phyloP scores from a whole-genome alignment of 2,329 filamentous ascomycete species.

The Pseudophaeomoniella oleicola region DNA sequence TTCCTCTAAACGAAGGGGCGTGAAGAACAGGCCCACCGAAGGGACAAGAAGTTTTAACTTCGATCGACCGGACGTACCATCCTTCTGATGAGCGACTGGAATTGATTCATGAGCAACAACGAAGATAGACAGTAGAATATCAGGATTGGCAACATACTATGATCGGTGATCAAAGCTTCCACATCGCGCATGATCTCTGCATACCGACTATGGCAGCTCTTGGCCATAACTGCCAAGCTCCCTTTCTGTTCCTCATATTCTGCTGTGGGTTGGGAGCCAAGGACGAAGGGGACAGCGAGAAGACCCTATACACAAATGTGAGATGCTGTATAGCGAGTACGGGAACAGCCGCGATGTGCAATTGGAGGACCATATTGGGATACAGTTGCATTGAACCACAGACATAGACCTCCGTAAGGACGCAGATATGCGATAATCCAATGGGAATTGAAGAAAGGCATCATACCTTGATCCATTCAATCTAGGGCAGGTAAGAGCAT shows the following conservation, averaged over 20 bases:
- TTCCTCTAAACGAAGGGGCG: constrained; percentile 67
- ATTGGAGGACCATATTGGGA: neutral
- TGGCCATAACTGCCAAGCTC: constrained; percentile 55
- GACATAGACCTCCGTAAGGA: neutral
- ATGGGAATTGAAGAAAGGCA: neutral
- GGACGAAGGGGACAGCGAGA: constrained; percentile 85
- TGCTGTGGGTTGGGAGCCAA: constrained; percentile 87
- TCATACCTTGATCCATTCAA: constrained; percentile 80
- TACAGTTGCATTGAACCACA: neutral
- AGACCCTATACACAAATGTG: constrained; percentile 37
- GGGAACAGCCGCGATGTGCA: neutral
- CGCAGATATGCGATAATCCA: neutral
- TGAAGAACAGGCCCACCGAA: constrained; percentile 87
- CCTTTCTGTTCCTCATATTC: constrained; percentile 58
- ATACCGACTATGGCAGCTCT: constrained; percentile 73
- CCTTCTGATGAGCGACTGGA: constrained; percentile 55
- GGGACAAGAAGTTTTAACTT: constrained; percentile 89
- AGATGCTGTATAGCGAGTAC: no score
- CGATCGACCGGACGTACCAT: constrained; percentile 54
- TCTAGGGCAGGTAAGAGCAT: constrained; percentile 28
- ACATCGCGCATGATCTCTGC: constrained; percentile 92
- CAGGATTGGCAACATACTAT: constrained; percentile 43
- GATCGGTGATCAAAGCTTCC: constrained; percentile 79
- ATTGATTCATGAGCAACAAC: constrained; percentile 3
- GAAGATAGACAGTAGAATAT: neutral